phyloP scores from a whole-genome alignment of 2,329 filamentous ascomycete genomes.

The Aspergillus piperis region DNA sequence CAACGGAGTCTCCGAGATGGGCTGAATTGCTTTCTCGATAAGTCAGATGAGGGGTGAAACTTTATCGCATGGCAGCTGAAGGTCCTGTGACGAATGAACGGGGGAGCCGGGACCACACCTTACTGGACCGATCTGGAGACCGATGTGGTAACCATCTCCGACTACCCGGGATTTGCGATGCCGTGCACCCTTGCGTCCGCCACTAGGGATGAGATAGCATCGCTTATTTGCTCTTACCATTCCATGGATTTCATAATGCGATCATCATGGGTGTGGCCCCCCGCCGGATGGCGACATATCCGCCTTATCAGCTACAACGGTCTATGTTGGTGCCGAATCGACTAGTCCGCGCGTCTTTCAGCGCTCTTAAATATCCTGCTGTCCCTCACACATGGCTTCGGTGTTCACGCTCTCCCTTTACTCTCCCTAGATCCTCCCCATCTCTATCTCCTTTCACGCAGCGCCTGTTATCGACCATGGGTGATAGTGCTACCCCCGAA shows the following conservation, averaged over 20 bases:
- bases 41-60: not conserved
- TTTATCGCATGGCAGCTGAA: not conserved
- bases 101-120: not conserved
- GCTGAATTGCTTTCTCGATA: not conserved
- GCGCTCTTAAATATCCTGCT: not conserved
- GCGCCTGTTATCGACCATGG: not conserved
- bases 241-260: not conserved
- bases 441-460: not conserved
- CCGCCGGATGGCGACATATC: not conserved
- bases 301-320: not conserved
- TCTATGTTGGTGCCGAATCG: not conserved
- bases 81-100: not conserved
- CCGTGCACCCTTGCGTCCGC: not conserved
- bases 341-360: not conserved
- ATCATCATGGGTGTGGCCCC: not conserved
- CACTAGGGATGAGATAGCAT: not conserved
- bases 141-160: constrained; percentile 9
- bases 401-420: not conserved
- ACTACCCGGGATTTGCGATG: not conserved
- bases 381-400: not conserved
- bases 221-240: not conserved
- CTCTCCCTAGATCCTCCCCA: not conserved
- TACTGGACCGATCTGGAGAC: not conserved
- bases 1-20: too few species aligned
- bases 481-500: constrained; percentile 3